These are phyloP conservation scores for Castanospermum australe DNA, from an alignment of 306 rosid species.

Conservation along the genomic window DNA sequence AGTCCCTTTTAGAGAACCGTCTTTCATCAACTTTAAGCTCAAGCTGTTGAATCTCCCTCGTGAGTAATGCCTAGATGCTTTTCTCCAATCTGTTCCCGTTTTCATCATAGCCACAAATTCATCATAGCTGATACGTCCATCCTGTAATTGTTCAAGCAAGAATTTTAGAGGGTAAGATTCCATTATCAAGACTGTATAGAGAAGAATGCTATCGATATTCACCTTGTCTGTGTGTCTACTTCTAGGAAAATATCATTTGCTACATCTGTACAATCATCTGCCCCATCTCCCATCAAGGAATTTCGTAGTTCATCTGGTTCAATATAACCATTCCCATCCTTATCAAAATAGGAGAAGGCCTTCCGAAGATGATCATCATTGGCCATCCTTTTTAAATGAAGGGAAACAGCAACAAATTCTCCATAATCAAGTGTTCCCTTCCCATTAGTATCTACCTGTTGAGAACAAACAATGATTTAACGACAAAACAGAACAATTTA, in stretches of 20 bases:
- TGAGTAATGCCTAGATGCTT: conserved; percentile 97
- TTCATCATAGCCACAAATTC: conserved; percentile 98
- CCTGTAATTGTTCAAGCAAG: conserved; percentile 55
- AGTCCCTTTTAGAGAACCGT: conserved; percentile 89
- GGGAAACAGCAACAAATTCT: conserved; percentile 87
- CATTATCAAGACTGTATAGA: neutral
- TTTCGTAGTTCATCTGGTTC: conserved; percentile 93
- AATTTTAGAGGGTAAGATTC: conserved; percentile 25
- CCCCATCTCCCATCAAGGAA: conserved; percentile 91
- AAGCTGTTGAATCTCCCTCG: conserved; percentile 98
- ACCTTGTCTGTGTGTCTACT: conserved; percentile 99
- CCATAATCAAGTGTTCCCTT: conserved; percentile 93
- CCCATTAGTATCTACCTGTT: conserved; percentile 82
- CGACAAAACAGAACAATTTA: conserved; percentile 19
- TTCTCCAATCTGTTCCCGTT: conserved; percentile 99
- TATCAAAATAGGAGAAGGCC: conserved; percentile 96
- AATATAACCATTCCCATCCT: conserved; percentile 80
- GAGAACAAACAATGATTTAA: conserved; percentile 28
- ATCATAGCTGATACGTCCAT: conserved; percentile 94
- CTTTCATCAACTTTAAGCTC: conserved; percentile 98
- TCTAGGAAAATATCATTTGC: conserved; percentile 97
- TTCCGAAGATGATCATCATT: conserved; percentile 93
- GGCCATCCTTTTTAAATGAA: conserved; percentile 90
- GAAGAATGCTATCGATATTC: conserved; percentile 1
- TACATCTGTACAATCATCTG: conserved; percentile 93